phyloP scores from a whole-genome alignment of 2,329 filamentous ascomycete genomes.

The Pseudogymnoascus sp. region DNA sequence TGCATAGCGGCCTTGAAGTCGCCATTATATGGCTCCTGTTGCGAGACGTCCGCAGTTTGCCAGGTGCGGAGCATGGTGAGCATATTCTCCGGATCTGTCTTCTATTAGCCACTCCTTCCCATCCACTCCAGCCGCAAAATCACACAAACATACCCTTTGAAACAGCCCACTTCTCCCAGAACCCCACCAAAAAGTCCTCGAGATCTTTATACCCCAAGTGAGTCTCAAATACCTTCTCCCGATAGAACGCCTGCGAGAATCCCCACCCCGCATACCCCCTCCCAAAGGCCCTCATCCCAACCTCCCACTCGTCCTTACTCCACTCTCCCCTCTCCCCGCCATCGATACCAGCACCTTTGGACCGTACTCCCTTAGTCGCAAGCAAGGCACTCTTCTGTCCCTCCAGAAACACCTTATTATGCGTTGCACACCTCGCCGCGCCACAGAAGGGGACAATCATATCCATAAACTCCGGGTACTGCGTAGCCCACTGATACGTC shows the following conservation, averaged over 20 bases:
- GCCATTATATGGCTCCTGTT: slow-evolving; percentile 60
- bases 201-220: slow-evolving; percentile 57
- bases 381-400: slow-evolving; percentile 54
- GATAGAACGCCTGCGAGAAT: slow-evolving; percentile 71
- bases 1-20: slow-evolving; percentile 59
- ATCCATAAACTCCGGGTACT: slow-evolving; percentile 51
- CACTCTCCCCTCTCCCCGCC: slow-evolving; percentile 39
- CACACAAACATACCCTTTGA: slow-evolving; percentile 44
- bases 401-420: slow-evolving; percentile 63
- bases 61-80: slow-evolving; percentile 70
- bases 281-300: slow-evolving; percentile 62
- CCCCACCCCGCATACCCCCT: slow-evolving; percentile 77
- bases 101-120: neutral
- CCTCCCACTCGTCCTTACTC: slow-evolving; percentile 43
- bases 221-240: slow-evolving; percentile 59
- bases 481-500: slow-evolving; percentile 50
- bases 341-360: slow-evolving; percentile 36
- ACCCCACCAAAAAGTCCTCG: slow-evolving; percentile 65
- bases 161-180: slow-evolving; percentile 70
- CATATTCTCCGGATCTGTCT: slow-evolving; percentile 62
- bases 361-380: slow-evolving; percentile 46
- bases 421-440: slow-evolving; percentile 53
- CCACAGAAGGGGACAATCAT: slow-evolving; percentile 59
- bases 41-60: slow-evolving; percentile 65
- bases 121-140: neutral